Conservation (phyloP, 352 stramenopile genomes). For the Lagenidium giganteum region DNA sequence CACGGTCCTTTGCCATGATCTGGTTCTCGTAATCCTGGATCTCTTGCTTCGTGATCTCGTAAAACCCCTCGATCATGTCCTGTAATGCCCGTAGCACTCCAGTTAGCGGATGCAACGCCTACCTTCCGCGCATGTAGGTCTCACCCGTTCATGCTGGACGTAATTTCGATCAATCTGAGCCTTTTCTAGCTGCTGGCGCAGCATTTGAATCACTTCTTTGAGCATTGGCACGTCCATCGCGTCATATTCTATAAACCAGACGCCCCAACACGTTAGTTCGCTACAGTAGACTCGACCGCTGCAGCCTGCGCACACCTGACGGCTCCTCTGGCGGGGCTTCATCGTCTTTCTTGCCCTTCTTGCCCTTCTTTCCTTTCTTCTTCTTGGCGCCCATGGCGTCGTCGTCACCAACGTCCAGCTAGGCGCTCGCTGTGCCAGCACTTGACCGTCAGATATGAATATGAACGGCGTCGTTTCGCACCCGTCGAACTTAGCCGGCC, state of each 20-base stretch:
- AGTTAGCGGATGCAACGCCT: background rate
- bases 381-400: constrained; percentile 73
- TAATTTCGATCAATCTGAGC: constrained; percentile 91
- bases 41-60: constrained; percentile 92
- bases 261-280: background rate
- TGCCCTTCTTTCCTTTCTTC: constrained; percentile 57
- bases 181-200: constrained; percentile 89
- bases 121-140: constrained; percentile 3
- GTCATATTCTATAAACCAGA: constrained; percentile 80
- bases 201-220: constrained; percentile 90
- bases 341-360: constrained; percentile 69
- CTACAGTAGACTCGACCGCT: too few species aligned
- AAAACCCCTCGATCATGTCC: constrained; percentile 95
- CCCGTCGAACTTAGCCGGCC: too few species aligned
- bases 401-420: too few species aligned
- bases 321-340: constrained; percentile 60
- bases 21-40: constrained; percentile 89
- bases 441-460: too few species aligned
- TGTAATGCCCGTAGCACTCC: constrained; percentile 14
- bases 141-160: constrained; percentile 90
- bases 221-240: constrained; percentile 93
- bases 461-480: too few species aligned
- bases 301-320: constrained; percentile 58
- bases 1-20: constrained; percentile 90
- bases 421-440: too few species aligned